Conservation (phyloP, 225 moss, liverwort and hornwort genomes). For the Polytrichum formosum region DNA sequence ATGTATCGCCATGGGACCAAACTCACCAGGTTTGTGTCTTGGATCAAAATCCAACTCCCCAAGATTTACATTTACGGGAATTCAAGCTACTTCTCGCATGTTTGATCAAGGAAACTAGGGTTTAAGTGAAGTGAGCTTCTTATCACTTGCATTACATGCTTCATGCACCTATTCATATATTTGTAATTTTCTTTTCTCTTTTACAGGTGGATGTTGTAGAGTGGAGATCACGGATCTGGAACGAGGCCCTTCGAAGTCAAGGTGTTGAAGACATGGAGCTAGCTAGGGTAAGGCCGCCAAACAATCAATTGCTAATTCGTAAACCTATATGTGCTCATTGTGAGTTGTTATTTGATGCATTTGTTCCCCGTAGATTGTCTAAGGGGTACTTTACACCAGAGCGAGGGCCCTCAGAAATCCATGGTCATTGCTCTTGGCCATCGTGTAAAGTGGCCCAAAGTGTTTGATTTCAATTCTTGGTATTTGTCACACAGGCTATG, state of each 20-base stretch:
- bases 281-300: slow-evolving; percentile 59
- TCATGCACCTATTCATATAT: background rate
- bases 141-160: background rate
- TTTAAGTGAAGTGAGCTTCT: too few relatives aligned
- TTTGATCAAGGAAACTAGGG: too few relatives aligned
- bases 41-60: background rate
- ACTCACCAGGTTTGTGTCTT: slow-evolving; percentile 43
- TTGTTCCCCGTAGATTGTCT: too few relatives aligned
- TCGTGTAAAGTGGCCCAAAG: too few relatives aligned
- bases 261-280: slow-evolving; percentile 81
- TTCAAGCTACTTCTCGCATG: too few relatives aligned
- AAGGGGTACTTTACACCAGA: too few relatives aligned
- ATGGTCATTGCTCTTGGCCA: too few relatives aligned
- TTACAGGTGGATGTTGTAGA: slow-evolving; percentile 77
- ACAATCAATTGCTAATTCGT: background rate
- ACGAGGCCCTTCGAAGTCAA: slow-evolving; percentile 58
- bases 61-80: too few relatives aligned
- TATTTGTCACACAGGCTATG: slow-evolving; percentile 47
- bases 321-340: background rate
- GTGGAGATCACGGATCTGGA: slow-evolving; percentile 91
- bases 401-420: too few relatives aligned
- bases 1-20: slow-evolving; percentile 55
- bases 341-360: background rate
- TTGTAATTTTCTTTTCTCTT: background rate
- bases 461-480: background rate